Evolutionary conservation across 176 grass and related monocot genomes (phyloP).

Genomic region (Lolium perenne): DNA sequence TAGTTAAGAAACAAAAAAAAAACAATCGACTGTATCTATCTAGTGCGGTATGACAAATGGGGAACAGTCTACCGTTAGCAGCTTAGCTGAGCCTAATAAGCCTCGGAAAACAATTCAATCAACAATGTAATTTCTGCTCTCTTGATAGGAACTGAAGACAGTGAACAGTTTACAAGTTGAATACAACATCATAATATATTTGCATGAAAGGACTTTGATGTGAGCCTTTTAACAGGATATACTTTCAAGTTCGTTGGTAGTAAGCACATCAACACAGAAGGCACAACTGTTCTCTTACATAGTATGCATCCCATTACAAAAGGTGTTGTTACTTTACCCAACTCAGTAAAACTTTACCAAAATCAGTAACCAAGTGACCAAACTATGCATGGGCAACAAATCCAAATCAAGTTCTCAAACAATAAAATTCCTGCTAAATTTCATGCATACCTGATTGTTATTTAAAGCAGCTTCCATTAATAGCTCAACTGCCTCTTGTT

Average conservation of each 20-base stretch:
- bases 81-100: slow-evolving; percentile 2
- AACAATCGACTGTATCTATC: slow-evolving; percentile 1
- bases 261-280: background rate
- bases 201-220: background rate
- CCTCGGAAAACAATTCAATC: background rate
- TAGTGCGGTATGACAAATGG: background rate
- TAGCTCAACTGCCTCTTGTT: slow-evolving; percentile 79
- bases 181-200: slow-evolving; percentile 17
- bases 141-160: slow-evolving; percentile 21
- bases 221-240: slow-evolving; percentile 26
- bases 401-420: slow-evolving; percentile 21
- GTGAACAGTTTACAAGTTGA: slow-evolving; percentile 14
- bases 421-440: slow-evolving; percentile 17
- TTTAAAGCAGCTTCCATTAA: slow-evolving; percentile 97
- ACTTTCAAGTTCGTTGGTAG: background rate
- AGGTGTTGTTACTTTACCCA: background rate
- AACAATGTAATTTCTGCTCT: background rate
- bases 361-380: slow-evolving; percentile 16
- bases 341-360: slow-evolving; percentile 3
- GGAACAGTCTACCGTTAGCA: background rate
- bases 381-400: slow-evolving; percentile 8
- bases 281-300: slow-evolving; percentile 7
- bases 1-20: slow-evolving; percentile 9
- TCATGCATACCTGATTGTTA: slow-evolving; percentile 67
- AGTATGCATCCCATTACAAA: slow-evolving; percentile 10